Evolutionary conservation across 176 grass and related monocot species (phyloP), one percentile per base, ranked within the genome.

Genomic region (Musa beccarii): DNA sequence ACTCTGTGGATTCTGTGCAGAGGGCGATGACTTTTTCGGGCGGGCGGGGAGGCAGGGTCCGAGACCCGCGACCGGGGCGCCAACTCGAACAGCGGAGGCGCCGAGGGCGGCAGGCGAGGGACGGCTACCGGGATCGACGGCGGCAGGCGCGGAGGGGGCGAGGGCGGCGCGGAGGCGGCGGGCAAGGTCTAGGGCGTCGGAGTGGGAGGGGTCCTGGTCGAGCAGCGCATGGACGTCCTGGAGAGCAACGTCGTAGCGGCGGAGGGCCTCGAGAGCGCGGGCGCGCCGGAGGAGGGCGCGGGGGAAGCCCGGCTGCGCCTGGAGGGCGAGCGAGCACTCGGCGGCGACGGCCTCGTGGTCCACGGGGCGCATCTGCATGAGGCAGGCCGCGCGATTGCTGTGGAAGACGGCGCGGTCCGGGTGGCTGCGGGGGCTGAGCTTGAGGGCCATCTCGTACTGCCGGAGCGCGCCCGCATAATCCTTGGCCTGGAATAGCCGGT

Each of bases 311-410:
- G 95, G 95, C 76, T 98, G 88, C 10, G 86, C 86, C 73, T 94
- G 86, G 15, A 98, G 95, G 52, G 90, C 90, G 49, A 93, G 90
- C 61, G 95, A 91, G 84, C 95, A 98, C 64, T 98, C 95, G 29
- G 89, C 81, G 1, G 86, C 90, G 21, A 98, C 88, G 22, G 81
- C 87, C 82, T 83, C 87, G 81, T 94, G 82, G 81, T 94, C 86
- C 19, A 99, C 88, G 59, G 90, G 95, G 66, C 84, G 88, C 81
- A 99, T 84, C 84, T 94, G 95, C 84, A 99, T 89, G 82, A 99
- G 84, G 79, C 95, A 99, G 10, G 95, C 95, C 10, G 95, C 95
- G 69, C 95, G 88, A 71, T 99, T 92, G 86, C 90, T 93, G 81
- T 99, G 90, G 84, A 99, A 99, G 11, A 99, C 83, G 12, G 95